Evolutionary conservation across 495 filamentous ascomycete species (phyloP).

Genomic region (Oleoguttula mirabilis): DNA sequence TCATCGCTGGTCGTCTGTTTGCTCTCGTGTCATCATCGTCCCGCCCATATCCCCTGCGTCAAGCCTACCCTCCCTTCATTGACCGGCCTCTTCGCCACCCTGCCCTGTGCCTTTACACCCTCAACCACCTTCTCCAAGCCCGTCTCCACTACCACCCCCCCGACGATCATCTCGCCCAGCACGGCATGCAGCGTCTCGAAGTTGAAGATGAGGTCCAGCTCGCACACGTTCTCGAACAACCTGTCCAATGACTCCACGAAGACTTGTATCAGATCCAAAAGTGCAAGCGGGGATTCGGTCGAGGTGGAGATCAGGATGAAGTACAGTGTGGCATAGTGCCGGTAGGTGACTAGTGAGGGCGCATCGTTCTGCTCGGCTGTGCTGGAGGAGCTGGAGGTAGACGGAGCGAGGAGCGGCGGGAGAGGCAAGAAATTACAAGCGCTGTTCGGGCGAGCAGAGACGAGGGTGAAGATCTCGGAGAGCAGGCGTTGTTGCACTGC

Average conservation of each 20-base stretch:
- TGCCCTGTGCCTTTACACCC: constrained; percentile 69
- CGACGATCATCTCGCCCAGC: constrained; percentile 88
- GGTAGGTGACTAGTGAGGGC: constrained; percentile 93
- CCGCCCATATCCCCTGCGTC: constrained; percentile 35
- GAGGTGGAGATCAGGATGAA: constrained; percentile 98
- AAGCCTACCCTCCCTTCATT: constrained; percentile 29
- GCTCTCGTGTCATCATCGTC: constrained; percentile 21
- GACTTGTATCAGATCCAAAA: constrained; percentile 94
- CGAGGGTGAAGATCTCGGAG: constrained; percentile 94
- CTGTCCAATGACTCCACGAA: constrained; percentile 92
- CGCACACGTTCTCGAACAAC: constrained; percentile 96
- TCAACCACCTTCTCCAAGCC: constrained; percentile 74
- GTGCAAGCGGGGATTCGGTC: constrained; percentile 86
- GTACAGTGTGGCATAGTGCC: constrained; percentile 93
- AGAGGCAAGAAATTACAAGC: constrained; percentile 95
- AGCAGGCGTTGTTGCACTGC: constrained; percentile 92
- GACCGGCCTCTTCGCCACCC: constrained; percentile 53
- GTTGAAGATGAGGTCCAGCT: constrained; percentile 95
- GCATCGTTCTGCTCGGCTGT: constrained; percentile 55
- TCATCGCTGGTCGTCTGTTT: too few relatives aligned
- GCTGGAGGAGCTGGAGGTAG: constrained; percentile 38
- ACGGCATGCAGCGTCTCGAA: constrained; percentile 93
- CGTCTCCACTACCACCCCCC: constrained; percentile 92
- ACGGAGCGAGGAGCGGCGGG: constrained; percentile 53
- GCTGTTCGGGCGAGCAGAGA: constrained; percentile 70